These are phyloP conservation scores for Podila verticillata DNA, from an alignment of 192 early-diverging fungal genomes.

Conservation along the genomic window DNA sequence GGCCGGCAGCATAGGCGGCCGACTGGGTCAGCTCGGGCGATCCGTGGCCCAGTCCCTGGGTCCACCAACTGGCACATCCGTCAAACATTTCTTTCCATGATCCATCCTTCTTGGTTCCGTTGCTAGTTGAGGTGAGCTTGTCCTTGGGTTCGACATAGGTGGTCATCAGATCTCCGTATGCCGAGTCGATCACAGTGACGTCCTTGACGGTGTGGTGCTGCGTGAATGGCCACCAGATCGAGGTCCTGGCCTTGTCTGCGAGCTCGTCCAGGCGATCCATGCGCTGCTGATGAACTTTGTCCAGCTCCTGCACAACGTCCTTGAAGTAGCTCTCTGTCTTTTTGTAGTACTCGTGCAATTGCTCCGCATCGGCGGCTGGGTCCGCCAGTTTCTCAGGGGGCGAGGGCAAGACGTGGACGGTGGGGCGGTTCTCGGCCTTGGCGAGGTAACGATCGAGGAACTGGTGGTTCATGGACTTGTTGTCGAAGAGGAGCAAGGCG, in stretches of 20 bases:
- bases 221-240: conserved; percentile 87
- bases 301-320: conserved; percentile 57
- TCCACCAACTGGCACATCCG: conserved; percentile 86
- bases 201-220: conserved; percentile 68
- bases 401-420: conserved; percentile 54
- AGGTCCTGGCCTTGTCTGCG: conserved; percentile 55
- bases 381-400: conserved; percentile 55
- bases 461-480: conserved; percentile 66
- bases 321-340: conserved; percentile 55
- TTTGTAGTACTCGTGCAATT: conserved; percentile 69
- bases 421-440: conserved; percentile 26
- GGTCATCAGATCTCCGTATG: conserved; percentile 70
- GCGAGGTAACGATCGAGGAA: conserved; percentile 51
- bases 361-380: conserved; percentile 55
- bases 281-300: conserved; percentile 57
- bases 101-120: conserved; percentile 21
- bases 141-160: conserved; percentile 55
- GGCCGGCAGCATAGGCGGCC: conserved; percentile 72
- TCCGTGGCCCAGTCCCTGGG: conserved; percentile 80
- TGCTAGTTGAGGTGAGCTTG: conserved; percentile 8
- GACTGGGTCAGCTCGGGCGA: conserved; percentile 64
- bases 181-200: conserved; percentile 81
- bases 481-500: conserved; percentile 72
- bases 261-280: conserved; percentile 68
- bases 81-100: conserved; percentile 68